These are phyloP conservation scores for Kluyveromyces starmeri DNA, from an alignment of 805 yeast genomes.

Conservation along the genomic window DNA sequence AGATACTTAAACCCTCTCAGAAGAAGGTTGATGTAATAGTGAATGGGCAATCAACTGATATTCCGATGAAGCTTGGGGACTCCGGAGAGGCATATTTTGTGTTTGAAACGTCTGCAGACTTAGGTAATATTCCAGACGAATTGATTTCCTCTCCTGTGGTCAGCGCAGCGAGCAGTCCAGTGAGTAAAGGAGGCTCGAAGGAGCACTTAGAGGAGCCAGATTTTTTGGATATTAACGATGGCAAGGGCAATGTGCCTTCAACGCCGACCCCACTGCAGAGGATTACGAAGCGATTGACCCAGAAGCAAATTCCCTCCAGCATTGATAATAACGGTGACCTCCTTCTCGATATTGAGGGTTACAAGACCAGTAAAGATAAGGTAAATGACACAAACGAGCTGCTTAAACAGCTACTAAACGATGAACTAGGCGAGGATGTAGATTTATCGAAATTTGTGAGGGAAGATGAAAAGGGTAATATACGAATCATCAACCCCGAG, in stretches of 20 bases:
- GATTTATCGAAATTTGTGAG: constrained; percentile 39
- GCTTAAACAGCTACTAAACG: constrained; percentile 61
- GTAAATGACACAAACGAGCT: constrained; percentile 68
- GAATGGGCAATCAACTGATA: constrained; percentile 68
- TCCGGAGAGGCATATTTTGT: constrained; percentile 98
- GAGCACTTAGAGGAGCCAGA: constrained; percentile 27
- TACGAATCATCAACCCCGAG: constrained; percentile 41
- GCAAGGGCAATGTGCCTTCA: constrained; percentile 4
- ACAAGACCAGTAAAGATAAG: constrained; percentile 76
- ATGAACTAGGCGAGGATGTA: constrained; percentile 56
- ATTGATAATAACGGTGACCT: constrained; percentile 86
- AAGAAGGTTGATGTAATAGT: constrained; percentile 86
- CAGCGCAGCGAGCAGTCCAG: constrained; percentile 58
- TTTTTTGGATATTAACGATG: constrained; percentile 22
- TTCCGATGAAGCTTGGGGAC: constrained; percentile 95
- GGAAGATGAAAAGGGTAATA: constrained; percentile 60
- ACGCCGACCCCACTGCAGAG: constrained; percentile 22
- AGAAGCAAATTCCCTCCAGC: constrained; percentile 77
- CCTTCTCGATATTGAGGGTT: constrained; percentile 89
- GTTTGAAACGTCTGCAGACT: constrained; percentile 64
- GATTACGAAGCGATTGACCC: constrained; percentile 54
- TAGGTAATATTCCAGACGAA: constrained; percentile 58
- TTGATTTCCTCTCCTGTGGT: constrained; percentile 82
- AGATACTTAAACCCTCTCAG: constrained; percentile 85
- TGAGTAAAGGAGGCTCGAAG: constrained; percentile 21